phyloP scores from a whole-genome alignment of 75 land plant genomes.

The Pinus taeda region DNA sequence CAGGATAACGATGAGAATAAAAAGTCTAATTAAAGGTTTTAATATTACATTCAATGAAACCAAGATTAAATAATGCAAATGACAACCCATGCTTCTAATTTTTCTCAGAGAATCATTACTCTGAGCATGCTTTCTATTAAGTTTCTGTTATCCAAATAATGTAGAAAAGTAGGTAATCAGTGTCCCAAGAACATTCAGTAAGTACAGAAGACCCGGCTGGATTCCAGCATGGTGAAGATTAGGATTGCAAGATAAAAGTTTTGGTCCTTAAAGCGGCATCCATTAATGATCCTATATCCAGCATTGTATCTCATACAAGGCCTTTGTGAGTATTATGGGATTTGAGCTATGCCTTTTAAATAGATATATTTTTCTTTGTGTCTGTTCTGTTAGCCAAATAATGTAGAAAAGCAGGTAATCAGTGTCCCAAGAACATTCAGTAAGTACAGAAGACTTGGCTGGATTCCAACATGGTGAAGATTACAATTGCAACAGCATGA shows the following conservation, averaged over 20 bases:
- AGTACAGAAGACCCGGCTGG: background rate
- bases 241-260: background rate
- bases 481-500: background rate
- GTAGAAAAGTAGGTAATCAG: background rate
- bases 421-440: background rate
- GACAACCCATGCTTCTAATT: background rate
- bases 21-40: background rate
- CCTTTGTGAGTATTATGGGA: too few species aligned
- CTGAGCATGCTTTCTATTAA: background rate
- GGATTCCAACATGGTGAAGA: background rate
- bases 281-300: too few species aligned
- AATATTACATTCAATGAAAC: background rate
- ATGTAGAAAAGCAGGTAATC: background rate
- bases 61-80: background rate
- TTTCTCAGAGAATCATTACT: background rate
- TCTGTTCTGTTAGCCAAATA: background rate
- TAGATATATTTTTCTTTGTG: too few species aligned
- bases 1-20: background rate
- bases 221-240: constrained; percentile 1
- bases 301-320: too few species aligned
- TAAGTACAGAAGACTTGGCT: background rate
- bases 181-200: background rate
- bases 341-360: too few species aligned
- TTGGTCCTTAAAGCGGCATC: too few species aligned
- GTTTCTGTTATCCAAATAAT: background rate